phyloP scores from a whole-genome alignment of 2,329 filamentous ascomycete species.

The Sarocladium strictum region DNA sequence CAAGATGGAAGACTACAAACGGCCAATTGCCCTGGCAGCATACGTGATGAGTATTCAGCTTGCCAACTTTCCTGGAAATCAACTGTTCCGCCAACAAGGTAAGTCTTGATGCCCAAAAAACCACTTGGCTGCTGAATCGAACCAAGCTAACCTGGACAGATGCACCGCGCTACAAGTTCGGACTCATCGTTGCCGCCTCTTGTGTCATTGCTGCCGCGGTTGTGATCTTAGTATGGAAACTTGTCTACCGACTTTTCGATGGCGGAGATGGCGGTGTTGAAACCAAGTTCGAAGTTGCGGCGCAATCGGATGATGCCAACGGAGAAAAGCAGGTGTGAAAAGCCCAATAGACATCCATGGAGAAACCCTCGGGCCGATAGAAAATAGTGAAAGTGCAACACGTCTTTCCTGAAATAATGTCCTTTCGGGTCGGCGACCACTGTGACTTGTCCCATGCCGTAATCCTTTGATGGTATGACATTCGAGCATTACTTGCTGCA shows the following conservation, averaged over 20 bases:
- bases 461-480: no score
- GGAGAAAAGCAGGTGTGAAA: background rate
- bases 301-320: background rate
- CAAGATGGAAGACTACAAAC: conserved; percentile 23
- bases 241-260: conserved; percentile 22
- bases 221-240: conserved; percentile 23
- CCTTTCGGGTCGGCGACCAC: no score
- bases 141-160: conserved; percentile 16
- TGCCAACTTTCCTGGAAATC: conserved; percentile 24
- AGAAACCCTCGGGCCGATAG: no score
- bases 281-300: conserved; percentile 28
- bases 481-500: no score
- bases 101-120: background rate
- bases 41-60: conserved; percentile 26
- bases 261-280: conserved; percentile 21
- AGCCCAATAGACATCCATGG: no score
- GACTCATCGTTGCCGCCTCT: conserved; percentile 18
- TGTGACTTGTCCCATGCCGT: no score
- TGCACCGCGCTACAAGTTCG: conserved; percentile 20
- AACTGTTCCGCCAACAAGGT: conserved; percentile 22
- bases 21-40: conserved; percentile 21
- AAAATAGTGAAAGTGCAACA: no score
- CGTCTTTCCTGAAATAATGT: no score
- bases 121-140: no score
- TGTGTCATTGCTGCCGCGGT: conserved; percentile 20